These are phyloP conservation scores for Raffaelea arxii DNA, from an alignment of 2,329 filamentous ascomycete genomes.

Conservation along the genomic window DNA sequence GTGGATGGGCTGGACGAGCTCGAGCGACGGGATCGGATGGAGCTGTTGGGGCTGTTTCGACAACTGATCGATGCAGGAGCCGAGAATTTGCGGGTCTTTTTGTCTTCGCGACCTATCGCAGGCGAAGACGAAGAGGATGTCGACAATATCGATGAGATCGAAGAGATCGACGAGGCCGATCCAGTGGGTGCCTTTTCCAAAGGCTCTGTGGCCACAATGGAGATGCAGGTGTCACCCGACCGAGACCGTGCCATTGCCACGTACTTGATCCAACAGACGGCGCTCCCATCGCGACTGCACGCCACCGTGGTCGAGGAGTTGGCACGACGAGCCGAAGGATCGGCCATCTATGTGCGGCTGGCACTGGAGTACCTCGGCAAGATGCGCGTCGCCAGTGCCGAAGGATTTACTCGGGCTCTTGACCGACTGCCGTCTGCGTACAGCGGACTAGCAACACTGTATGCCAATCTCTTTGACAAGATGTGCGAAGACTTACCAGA, in stretches of 20 bases:
- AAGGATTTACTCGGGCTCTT: not conserved
- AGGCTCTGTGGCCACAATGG: no score
- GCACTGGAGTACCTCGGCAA: not conserved
- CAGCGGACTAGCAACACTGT: not conserved
- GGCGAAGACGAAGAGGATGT: no score
- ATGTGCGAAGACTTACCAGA: not conserved
- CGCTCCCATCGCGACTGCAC: not conserved
- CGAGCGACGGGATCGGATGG: not conserved
- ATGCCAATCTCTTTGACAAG: not conserved
- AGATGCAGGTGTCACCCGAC: not conserved
- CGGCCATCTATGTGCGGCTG: not conserved
- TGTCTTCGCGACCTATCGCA: not conserved
- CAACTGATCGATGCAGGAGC: not conserved
- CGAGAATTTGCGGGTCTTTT: not conserved
- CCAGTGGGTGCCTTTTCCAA: not conserved
- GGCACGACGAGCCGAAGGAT: not conserved
- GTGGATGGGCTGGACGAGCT: constrained; percentile 3
- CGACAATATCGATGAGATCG: no score
- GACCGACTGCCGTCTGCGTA: not conserved
- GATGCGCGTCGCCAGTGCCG: not conserved
- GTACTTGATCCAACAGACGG: not conserved
- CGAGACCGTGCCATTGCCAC: not conserved
- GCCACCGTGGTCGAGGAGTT: not conserved
- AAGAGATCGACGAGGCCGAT: not conserved
- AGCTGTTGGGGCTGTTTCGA: not conserved